Conservation (phyloP, 2,329 filamentous ascomycete species). For the Paracoccidioides brasiliensis region DNA sequence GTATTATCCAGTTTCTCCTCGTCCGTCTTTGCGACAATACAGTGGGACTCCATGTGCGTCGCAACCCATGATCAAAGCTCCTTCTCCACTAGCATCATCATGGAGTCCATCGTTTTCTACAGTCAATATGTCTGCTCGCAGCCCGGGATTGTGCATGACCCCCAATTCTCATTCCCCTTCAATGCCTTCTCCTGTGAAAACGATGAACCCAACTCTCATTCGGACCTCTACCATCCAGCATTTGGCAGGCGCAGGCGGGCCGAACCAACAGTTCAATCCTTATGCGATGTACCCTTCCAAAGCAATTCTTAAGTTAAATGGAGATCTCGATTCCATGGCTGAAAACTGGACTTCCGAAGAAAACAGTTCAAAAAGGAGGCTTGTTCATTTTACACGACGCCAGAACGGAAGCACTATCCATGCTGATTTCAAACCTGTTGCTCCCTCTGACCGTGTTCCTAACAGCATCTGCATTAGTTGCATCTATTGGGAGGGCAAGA, state of each 20-base stretch:
- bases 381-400: conserved; percentile 76
- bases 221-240: conserved; percentile 54
- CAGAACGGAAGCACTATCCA: conserved; percentile 73
- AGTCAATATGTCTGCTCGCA: conserved; percentile 32
- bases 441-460: conserved; percentile 62
- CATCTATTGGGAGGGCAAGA: conserved; percentile 90
- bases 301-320: conserved; percentile 70
- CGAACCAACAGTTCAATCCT: conserved; percentile 52
- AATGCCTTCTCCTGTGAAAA: conserved; percentile 33
- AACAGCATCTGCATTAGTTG: conserved; percentile 93
- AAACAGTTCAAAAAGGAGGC: conserved; percentile 60
- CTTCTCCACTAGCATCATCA: conserved; percentile 34
- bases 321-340: conserved; percentile 74
- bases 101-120: conserved; percentile 38
- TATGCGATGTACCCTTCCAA: conserved; percentile 75
- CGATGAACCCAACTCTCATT: conserved; percentile 47
- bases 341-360: conserved; percentile 75
- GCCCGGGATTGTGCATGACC: conserved; percentile 29
- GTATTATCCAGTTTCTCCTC: conserved; percentile 28
- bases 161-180: conserved; percentile 26
- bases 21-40: conserved; percentile 31
- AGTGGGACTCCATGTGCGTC: conserved; percentile 26
- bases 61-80: conserved; percentile 35
- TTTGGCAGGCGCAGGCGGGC: conserved; percentile 25
- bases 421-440: conserved; percentile 64